Percentiles rank a stretch among this genome's conserved stretches.
phyloP scores from a whole-genome alignment of 805 yeast species.

The Tetrapisispora namnaoensis region DNA sequence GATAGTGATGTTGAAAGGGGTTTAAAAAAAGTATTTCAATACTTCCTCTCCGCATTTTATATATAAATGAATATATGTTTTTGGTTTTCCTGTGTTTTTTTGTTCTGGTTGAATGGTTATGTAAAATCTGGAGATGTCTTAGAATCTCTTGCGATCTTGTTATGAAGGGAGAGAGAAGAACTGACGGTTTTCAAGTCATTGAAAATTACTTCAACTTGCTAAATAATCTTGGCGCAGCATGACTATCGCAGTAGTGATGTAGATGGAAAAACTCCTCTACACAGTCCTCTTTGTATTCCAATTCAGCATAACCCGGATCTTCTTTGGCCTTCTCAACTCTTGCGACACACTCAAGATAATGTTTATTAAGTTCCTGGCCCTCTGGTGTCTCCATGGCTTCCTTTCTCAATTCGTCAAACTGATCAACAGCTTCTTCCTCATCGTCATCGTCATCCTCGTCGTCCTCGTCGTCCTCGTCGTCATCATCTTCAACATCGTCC shows the following conservation, averaged over 20 bases:
- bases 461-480: conserved; percentile 32
- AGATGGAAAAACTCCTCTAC: conserved; percentile 96
- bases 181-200: too few relatives aligned
- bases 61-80: too few relatives aligned
- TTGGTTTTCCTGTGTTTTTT: too few relatives aligned
- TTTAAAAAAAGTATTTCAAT: too few relatives aligned
- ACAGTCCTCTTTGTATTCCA: conserved; percentile 89
- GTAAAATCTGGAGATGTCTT: too few relatives aligned
- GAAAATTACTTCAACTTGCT: conserved; percentile 68
- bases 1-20: too few relatives aligned
- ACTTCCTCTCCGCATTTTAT: too few relatives aligned
- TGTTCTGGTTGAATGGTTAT: too few relatives aligned
- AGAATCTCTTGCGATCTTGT: too few relatives aligned
- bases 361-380: conserved; percentile 72
- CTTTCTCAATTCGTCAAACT: conserved; percentile 50
- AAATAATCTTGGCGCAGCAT: conserved; percentile 86
- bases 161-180: too few relatives aligned
- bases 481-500: conserved; percentile 27
- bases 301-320: conserved; percentile 73
- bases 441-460: conserved; percentile 64
- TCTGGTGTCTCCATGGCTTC: conserved; percentile 61
- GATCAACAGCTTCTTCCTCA: conserved; percentile 61
- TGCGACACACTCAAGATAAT: conserved; percentile 88
- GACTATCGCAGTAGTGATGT: conserved; percentile 85
- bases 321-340: conserved; percentile 85